phyloP scores from a whole-genome alignment of 371 early-diverging fungal species.

The Apophysomyces elegans region DNA sequence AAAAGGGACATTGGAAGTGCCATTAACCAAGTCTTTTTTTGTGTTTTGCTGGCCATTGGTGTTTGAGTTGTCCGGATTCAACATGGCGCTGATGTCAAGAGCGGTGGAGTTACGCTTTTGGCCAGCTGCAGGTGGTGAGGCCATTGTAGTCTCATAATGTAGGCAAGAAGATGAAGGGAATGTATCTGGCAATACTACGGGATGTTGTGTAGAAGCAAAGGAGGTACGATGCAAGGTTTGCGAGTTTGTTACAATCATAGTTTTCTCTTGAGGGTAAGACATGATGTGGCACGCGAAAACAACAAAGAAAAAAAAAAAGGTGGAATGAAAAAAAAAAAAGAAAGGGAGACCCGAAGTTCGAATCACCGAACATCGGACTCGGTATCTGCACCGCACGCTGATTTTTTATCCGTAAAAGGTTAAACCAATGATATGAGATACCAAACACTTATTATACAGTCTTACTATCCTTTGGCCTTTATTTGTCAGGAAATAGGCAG shows the following conservation, averaged over 20 bases:
- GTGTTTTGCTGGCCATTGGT: not conserved
- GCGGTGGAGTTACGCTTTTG: constrained; percentile 14
- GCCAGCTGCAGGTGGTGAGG: not conserved
- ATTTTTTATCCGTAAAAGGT: no score
- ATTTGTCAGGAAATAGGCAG: no score
- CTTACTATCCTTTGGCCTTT: no score
- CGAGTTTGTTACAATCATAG: constrained; percentile 7
- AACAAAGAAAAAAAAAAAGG: not conserved
- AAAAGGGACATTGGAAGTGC: not conserved
- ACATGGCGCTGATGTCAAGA: constrained; percentile 13
- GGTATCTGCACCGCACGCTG: no score
- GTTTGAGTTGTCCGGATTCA: constrained; percentile 9
- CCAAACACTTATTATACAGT: not conserved
- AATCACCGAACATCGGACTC: no score
- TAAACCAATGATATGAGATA: not conserved
- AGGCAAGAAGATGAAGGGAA: not conserved
- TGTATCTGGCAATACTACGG: not conserved
- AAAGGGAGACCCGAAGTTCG: not conserved
- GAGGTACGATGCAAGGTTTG: not conserved
- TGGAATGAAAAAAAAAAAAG: constrained; percentile 2
- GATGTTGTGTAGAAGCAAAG: not conserved
- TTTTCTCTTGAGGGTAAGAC: constrained; percentile 7
- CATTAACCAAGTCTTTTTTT: constrained; percentile 4
- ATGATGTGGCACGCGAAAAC: constrained; percentile 6
- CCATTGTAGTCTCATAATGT: constrained; percentile 1